Evolutionary conservation across 495 filamentous ascomycete genomes (phyloP).

Genomic region (Hyaloscypha bicolor): DNA sequence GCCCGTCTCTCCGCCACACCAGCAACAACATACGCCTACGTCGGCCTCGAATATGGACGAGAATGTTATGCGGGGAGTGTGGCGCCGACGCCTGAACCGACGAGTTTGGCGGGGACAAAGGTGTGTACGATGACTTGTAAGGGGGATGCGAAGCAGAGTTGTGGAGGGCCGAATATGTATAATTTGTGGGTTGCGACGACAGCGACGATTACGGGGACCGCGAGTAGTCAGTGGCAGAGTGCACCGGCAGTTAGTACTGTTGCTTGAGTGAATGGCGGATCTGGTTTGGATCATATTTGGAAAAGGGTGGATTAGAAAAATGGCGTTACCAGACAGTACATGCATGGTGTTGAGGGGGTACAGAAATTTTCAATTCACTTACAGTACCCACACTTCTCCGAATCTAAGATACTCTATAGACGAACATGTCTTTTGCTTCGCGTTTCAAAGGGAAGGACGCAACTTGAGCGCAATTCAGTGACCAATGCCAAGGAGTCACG

Average conservation of each 20-base stretch:
- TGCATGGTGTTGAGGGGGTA: too few species aligned
- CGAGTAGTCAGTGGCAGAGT: background rate
- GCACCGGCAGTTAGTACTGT: constrained; percentile 14
- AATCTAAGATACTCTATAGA: too few species aligned
- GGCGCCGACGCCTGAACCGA: constrained; percentile 22
- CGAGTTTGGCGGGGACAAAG: constrained; percentile 8
- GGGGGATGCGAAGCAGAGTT: constrained; percentile 32
- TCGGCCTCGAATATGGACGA: constrained; percentile 30
- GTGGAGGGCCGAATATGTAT: constrained; percentile 31
- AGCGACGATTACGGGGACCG: constrained; percentile 15
- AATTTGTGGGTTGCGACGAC: constrained; percentile 29
- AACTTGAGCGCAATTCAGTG: too few species aligned
- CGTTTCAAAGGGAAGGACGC: too few species aligned
- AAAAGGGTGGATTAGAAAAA: background rate
- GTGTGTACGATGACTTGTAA: constrained; percentile 36
- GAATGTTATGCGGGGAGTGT: constrained; percentile 25
- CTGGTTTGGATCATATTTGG: background rate
- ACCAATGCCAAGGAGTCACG: too few species aligned
- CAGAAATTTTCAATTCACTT: too few species aligned
- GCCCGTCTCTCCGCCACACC: constrained; percentile 2
- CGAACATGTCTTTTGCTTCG: too few species aligned
- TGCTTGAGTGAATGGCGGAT: background rate
- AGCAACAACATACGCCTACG: constrained; percentile 23
- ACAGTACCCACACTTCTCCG: too few species aligned
- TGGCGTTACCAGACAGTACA: background rate